Conservation (phyloP, 2,329 filamentous ascomycete species). For the Hawksworthiomyces lignivorus region DNA sequence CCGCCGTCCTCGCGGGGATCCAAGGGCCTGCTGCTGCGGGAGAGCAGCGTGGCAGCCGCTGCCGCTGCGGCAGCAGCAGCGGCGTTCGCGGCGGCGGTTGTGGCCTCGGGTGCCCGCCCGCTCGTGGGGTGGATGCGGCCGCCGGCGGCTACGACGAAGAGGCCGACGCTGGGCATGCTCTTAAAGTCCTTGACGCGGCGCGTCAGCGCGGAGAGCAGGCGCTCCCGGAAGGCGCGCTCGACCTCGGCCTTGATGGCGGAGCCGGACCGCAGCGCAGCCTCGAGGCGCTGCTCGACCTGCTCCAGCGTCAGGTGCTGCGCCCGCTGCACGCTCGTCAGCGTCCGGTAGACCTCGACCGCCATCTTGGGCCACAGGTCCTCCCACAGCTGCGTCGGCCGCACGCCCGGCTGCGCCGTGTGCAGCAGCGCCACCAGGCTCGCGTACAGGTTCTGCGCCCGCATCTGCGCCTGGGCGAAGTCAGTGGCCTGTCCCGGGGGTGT, state of each 20-base stretch:
- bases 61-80: constrained; percentile 19
- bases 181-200: constrained; percentile 45
- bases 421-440: constrained; percentile 47
- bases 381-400: constrained; percentile 40
- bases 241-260: constrained; percentile 28
- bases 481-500: constrained; percentile 18
- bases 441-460: constrained; percentile 42
- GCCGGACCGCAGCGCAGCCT: constrained; percentile 1
- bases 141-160: constrained; percentile 50
- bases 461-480: constrained; percentile 32
- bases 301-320: constrained; percentile 2
- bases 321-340: constrained; percentile 14
- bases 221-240: constrained; percentile 41
- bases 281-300: constrained; percentile 12
- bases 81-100: constrained; percentile 22
- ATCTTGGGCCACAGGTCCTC: constrained; percentile 43
- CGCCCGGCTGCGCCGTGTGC: constrained; percentile 39
- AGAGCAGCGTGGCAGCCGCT: neutral
- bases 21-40: constrained; percentile 1
- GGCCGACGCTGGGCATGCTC: constrained; percentile 41
- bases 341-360: constrained; percentile 53
- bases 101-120: constrained; percentile 23
- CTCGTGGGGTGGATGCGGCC: constrained; percentile 30
- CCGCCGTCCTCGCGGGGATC: constrained; percentile 41
- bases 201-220: constrained; percentile 40